Evolutionary conservation across 2,329 filamentous ascomycete species (phyloP).

Genomic region (Aureobasidium namibiae): DNA sequence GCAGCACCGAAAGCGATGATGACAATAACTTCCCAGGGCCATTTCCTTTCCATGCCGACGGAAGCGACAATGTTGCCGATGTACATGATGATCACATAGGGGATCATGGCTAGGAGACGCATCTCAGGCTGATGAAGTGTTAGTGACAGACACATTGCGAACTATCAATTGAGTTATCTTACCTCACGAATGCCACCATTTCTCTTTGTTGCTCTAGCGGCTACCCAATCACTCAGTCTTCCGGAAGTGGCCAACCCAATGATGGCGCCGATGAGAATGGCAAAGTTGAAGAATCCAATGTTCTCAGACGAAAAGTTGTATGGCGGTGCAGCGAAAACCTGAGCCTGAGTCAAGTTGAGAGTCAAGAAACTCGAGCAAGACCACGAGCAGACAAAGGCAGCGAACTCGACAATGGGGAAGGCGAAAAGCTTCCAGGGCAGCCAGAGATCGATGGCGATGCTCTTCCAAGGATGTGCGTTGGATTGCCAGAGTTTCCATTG

Average conservation of each 20-base stretch:
- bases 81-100: constrained; percentile 47
- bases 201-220: constrained; percentile 42
- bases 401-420: constrained; percentile 56
- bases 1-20: constrained; percentile 50
- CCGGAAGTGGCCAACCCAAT: constrained; percentile 50
- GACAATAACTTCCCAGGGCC: constrained; percentile 50
- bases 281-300: constrained; percentile 52
- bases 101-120: constrained; percentile 35
- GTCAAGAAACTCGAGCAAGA: constrained; percentile 49
- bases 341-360: constrained; percentile 51
- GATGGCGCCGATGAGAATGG: constrained; percentile 45
- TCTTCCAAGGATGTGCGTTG: constrained; percentile 38
- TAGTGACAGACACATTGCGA: neutral
- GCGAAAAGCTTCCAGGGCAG: constrained; percentile 54
- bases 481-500: constrained; percentile 50
- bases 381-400: constrained; percentile 55
- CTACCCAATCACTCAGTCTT: constrained; percentile 50
- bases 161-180: neutral
- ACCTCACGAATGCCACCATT: constrained; percentile 48
- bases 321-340: constrained; percentile 47
- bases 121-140: constrained; percentile 13
- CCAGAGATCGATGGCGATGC: constrained; percentile 48
- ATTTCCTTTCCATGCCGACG: constrained; percentile 28
- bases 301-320: constrained; percentile 45
- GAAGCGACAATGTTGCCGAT: constrained; percentile 50